Base-by-base conservation (phyloP, 2,329 filamentous ascomycete species). In the Clarireedia monteithiana region DNA sequence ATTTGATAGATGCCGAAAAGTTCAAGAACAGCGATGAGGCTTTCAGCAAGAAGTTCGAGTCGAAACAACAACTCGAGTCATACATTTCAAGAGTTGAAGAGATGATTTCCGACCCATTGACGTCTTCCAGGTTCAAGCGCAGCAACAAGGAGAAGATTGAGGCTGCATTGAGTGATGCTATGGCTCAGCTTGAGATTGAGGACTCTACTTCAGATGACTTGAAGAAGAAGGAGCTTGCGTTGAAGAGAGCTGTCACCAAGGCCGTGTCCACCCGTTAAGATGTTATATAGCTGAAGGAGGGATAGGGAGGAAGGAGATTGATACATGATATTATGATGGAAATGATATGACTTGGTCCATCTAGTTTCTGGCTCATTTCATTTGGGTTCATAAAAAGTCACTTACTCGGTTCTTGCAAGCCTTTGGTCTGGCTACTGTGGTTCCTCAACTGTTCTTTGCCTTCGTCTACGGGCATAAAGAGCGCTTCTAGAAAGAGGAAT, bases 61-160 rank as follows among this genome's bases (percentile, higher is more conserved):
- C 94, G 63, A 91, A 95, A 81, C 94, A 99, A 81, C 91, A 96
- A 80, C 89, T 99, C 65, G 94, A 99, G 83, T 92, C 90, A 51
- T 99, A 99, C 84, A 96, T 99, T 75, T 86, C 88, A 73, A 90
- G 92, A 73, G 92, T 97, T 63, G 94, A 99, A 84, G 94, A 99
- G 81, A 96, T 99, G 70, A 85, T 97, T 74, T 95, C 90, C 47
- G 94, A 99, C 81, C 94, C 94, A 59, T 90, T 87, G 47, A 87
- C 96, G 78, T 94, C 90, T 63, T 83, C 97, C 72, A 96, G 95
- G 85, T 83, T 99, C 73, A 97, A 97, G 89, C 91, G 92, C 70
- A 91, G 90, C 74, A 91, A 95, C 83, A 96, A 96, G 88, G 91
- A 96, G 78, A 97, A 96, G 88, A 96, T 99, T 66, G 94, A 99